Base-by-base conservation (phyloP, 108 stramenopile species). In the Mediolabrus comicus region DNA sequence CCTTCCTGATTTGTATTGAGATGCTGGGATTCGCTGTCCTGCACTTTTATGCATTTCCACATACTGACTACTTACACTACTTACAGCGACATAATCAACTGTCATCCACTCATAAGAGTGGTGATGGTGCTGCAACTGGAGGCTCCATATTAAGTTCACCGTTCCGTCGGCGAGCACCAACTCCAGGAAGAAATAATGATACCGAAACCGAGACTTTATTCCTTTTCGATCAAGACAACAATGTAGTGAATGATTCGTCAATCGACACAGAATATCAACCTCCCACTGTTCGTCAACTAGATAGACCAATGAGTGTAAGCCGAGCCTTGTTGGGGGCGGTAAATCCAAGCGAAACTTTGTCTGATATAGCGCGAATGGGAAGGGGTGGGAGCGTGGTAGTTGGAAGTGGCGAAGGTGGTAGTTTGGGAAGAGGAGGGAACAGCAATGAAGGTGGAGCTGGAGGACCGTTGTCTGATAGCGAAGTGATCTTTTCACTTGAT, bases 11-110 rank as follows among this genome's bases (percentile, higher is more conserved):
- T 59, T 87, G 74, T 59, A 65, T 87, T 22, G 86, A 85, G 62
- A 85, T 85, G 82, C 72, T 86, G 11, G 36, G 75, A 39, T 83
- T 80, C 14, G 82, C 86, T 10, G 34, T 86, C 2, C 68, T 78
- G 22, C 83, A 83, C 46, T 69, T 65, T 28, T 77, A 80, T 60
- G 71, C 86, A 12, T 86, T 86, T 26, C 73, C 82, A 34, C 81
- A 84, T 62, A 74, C 71, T 6, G 83, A 84, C 49, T 84, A 83
- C 53, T 19, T 77, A 32, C 77, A 74, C 39, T 73, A 79, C 49
- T 58, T 73, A 27, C 72, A 55, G 22, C 72, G 65, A 25, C 60
- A 33, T 46, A 33, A 33, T 36, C 43, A 12, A 53, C 56, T 6
- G 28, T 30, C 53, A 41, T 65, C 29, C 53, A 52, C 22, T 13